phyloP scores from a whole-genome alignment of 2,329 filamentous ascomycete genomes.

The Aspergillus pseudoglaucus region DNA sequence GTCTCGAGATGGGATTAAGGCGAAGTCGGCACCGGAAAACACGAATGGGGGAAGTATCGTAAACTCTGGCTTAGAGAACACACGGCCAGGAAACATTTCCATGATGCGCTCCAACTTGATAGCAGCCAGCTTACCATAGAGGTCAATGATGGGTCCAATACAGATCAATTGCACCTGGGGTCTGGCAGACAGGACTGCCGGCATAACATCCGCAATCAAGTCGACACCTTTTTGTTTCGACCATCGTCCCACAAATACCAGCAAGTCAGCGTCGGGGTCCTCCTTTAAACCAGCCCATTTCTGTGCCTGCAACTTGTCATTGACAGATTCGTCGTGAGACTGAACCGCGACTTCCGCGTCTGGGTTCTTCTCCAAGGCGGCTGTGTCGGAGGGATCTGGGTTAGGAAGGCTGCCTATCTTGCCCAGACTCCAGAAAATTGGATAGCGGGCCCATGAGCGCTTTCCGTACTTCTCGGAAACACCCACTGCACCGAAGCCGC shows the following conservation, averaged over 20 bases:
- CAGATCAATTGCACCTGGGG: conserved; percentile 57
- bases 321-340: conserved; percentile 48
- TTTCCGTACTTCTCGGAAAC: conserved; percentile 66
- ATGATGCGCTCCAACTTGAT: conserved; percentile 59
- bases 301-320: conserved; percentile 56
- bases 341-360: conserved; percentile 44
- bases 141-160: conserved; percentile 59
- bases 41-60: conserved; percentile 59
- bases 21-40: conserved; percentile 63
- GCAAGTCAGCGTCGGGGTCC: conserved; percentile 56
- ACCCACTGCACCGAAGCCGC: conserved; percentile 62
- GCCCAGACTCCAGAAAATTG: conserved; percentile 62
- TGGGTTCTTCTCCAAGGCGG: conserved; percentile 52
- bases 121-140: conserved; percentile 62
- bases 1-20: conserved; percentile 61
- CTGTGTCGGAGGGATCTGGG: conserved; percentile 59
- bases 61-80: conserved; percentile 62
- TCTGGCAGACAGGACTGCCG: conserved; percentile 54
- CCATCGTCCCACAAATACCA: conserved; percentile 65
- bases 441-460: conserved; percentile 59
- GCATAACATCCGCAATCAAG: conserved; percentile 62
- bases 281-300: conserved; percentile 61
- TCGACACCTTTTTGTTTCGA: conserved; percentile 64
- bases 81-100: conserved; percentile 58
- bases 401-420: conserved; percentile 59